Conservation (phyloP, 2,329 filamentous ascomycete species). For the Aspergillus tamarii region DNA sequence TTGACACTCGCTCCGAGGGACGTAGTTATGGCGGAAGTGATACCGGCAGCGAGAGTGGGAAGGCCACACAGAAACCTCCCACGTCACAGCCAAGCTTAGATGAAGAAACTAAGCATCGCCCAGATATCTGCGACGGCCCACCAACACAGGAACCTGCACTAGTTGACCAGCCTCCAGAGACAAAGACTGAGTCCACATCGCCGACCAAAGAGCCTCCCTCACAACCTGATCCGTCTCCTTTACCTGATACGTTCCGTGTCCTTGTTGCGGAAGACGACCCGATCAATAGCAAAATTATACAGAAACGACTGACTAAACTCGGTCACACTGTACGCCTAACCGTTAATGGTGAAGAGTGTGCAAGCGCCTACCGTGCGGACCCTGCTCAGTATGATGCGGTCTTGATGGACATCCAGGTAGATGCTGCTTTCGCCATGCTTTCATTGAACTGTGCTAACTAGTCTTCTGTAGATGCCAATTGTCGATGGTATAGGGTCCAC, state of each 20-base stretch:
- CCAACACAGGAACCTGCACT: neutral
- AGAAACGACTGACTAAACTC: slow-evolving; percentile 76
- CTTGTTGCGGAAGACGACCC: slow-evolving; percentile 88
- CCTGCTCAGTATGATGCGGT: slow-evolving; percentile 72
- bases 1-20: slow-evolving; percentile 30
- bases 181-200: neutral
- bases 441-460: neutral
- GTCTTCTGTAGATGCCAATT: slow-evolving; percentile 77
- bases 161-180: neutral
- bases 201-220: neutral
- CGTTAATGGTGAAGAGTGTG: slow-evolving; percentile 84
- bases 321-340: slow-evolving; percentile 74
- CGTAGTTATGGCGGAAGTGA: slow-evolving; percentile 30
- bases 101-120: neutral
- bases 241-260: slow-evolving; percentile 46
- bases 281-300: slow-evolving; percentile 81
- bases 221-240: neutral
- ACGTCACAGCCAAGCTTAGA: neutral
- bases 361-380: slow-evolving; percentile 68
- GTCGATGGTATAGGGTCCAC: slow-evolving; percentile 84
- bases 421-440: slow-evolving; percentile 28
- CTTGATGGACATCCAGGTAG: slow-evolving; percentile 91
- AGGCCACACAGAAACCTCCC: neutral
- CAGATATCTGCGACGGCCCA: neutral
- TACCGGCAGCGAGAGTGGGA: slow-evolving; percentile 8